These are phyloP conservation scores for Ailanthus altissimus DNA, from an alignment of 345 rosid genomes.

Conservation along the genomic window DNA sequence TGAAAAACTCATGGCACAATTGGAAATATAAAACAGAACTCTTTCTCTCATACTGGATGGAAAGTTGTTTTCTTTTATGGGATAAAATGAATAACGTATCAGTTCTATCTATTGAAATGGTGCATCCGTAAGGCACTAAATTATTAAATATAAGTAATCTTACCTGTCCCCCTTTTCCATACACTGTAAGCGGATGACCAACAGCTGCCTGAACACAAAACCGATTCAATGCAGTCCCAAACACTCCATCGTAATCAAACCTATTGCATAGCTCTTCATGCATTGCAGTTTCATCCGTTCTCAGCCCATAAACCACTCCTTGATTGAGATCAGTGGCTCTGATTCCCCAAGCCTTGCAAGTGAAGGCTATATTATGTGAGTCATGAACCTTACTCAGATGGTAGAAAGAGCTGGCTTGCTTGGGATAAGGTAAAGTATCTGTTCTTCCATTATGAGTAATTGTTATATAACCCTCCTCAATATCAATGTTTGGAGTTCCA, in stretches of 20 bases:
- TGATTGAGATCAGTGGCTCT: conserved; percentile 97
- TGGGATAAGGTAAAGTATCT: conserved; percentile 93
- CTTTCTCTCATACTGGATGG: background rate
- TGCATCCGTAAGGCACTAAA: background rate
- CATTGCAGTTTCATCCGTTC: conserved; percentile 91
- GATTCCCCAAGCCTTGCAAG: conserved; percentile 99
- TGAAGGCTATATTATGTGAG: conserved; percentile 92
- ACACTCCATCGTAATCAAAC: conserved; percentile 92
- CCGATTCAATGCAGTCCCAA: conserved; percentile 92
- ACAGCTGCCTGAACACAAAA: conserved; percentile 98
- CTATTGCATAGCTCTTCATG: conserved; percentile 82
- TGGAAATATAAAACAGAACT: background rate
- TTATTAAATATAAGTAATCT: conserved; percentile 17
- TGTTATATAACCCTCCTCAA: conserved; percentile 95
- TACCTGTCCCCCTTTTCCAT: conserved; percentile 99
- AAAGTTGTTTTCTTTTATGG: background rate
- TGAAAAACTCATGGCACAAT: background rate
- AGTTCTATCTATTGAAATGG: background rate
- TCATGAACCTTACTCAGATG: conserved; percentile 99
- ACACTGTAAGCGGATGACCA: conserved; percentile 93
- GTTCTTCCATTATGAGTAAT: conserved; percentile 92
- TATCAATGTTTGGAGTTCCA: conserved; percentile 98
- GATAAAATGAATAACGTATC: background rate
- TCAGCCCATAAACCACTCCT: conserved; percentile 95
- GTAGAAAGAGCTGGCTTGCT: conserved; percentile 98